Evolutionary conservation across 2,329 filamentous ascomycete genomes (phyloP).

Genomic region (Sordariomycetes sp.): DNA sequence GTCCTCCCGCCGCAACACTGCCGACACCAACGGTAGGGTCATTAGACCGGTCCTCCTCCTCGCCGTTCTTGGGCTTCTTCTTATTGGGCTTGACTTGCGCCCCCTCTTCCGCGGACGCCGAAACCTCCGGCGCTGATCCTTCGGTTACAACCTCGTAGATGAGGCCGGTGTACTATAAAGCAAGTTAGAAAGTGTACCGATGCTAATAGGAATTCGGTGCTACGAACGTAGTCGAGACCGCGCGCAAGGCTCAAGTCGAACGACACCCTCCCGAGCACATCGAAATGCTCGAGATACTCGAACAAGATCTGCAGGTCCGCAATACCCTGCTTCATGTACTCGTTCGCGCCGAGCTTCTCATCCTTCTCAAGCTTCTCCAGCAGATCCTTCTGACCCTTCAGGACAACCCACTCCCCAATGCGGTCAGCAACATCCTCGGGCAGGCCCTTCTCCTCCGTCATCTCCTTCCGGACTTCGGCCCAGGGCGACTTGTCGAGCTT

Average conservation of each 20-base stretch:
- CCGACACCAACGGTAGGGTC: slow-evolving; percentile 77
- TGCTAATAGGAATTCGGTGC: background rate
- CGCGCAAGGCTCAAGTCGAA: slow-evolving; percentile 86
- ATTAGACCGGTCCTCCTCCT: slow-evolving; percentile 55
- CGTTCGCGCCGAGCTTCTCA: slow-evolving; percentile 54
- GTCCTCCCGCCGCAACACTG: slow-evolving; percentile 77
- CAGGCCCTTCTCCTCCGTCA: slow-evolving; percentile 85
- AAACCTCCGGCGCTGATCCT: slow-evolving; percentile 47
- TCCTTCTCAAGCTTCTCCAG: slow-evolving; percentile 57
- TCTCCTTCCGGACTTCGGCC: slow-evolving; percentile 81
- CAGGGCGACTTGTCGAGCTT: slow-evolving; percentile 76
- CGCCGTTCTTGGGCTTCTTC: slow-evolving; percentile 31
- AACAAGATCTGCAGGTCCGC: slow-evolving; percentile 72
- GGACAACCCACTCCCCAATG: slow-evolving; percentile 74
- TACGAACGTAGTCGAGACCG: slow-evolving; percentile 49
- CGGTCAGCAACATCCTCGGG: slow-evolving; percentile 65
- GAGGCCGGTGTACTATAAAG: slow-evolving; percentile 82
- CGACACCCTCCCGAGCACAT: slow-evolving; percentile 59
- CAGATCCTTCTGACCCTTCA: slow-evolving; percentile 63
- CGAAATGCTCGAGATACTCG: slow-evolving; percentile 68
- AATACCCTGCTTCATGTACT: slow-evolving; percentile 64
- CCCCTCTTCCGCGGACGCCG: slow-evolving; percentile 18
- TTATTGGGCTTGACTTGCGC: slow-evolving; percentile 26
- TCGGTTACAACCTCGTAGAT: slow-evolving; percentile 86
- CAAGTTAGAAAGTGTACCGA: background rate